Base-by-base conservation (phyloP, 2,329 filamentous ascomycete genomes). In the Hymenoscyphus fructigenus region DNA sequence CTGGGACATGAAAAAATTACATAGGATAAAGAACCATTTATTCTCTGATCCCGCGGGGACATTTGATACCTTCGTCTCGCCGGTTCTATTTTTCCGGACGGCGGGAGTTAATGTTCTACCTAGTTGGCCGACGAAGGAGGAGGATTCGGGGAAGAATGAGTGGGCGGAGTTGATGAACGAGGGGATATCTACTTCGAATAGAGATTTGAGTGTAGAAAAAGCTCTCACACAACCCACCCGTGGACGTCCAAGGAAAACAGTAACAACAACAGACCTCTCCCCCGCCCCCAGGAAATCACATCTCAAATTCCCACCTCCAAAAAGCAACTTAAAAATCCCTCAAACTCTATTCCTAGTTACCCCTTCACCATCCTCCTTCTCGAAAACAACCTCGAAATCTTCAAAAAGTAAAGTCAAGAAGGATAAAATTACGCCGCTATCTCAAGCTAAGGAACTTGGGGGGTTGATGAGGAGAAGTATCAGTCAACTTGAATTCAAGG, bases 1-100 rank as follows among this genome's bases (percentile, higher is more conserved):
- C 32, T 74, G 72, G 72, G 62, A 67, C n/a, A 23, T 26, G 1
- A 6, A 41, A 1, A 66, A 61, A 5, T 75, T 76, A 12, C 67
- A 73, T 34, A 1, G 28, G 0, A 76, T 79, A 1, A 75, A 78
- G 61, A 71, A 83, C 34, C 72, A 77, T 4, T 77, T 87, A n/a
- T 89, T 89, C 70, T 67, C 69, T 10, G 70, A 68, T 0, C 84
- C 86, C 0, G 72, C 72, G 0, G 75, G 83, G 65, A 73, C 87
- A 34, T 88, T 89, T 66, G 87, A 89, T 68, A 75, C 83, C 0
- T 89, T 88, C 72, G 84, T 81, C 5, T 87, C 84, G 65, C 80
- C 87, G 0, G 78, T 79, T 60, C 78, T 88, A 1, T 83, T 88
- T 70, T 88, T 89, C 69, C 83, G 84, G 60, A 83, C 79, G 0